Evolutionary conservation across 2,329 filamentous ascomycete species (phyloP).

Genomic region (Fusarium solani-melongenae): DNA sequence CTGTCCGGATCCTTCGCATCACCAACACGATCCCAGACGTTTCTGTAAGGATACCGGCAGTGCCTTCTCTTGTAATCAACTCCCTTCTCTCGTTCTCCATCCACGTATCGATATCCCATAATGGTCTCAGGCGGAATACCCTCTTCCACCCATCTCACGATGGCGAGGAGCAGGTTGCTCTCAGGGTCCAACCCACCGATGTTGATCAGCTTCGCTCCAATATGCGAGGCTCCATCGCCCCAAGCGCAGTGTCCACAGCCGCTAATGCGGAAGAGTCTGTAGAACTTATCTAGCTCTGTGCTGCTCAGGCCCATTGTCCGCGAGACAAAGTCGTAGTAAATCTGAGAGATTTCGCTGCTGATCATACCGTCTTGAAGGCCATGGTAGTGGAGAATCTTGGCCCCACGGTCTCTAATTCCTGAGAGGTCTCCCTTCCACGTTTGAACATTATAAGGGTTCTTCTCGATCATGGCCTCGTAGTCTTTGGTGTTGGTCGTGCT

Average conservation of each 20-base stretch:
- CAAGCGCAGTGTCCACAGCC: conserved; percentile 61
- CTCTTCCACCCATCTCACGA: conserved; percentile 62
- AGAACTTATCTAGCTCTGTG: conserved; percentile 58
- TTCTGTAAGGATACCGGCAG: conserved; percentile 27
- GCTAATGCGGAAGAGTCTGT: conserved; percentile 61
- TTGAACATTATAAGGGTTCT: conserved; percentile 26
- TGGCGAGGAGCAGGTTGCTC: conserved; percentile 58
- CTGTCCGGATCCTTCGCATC: conserved; percentile 15
- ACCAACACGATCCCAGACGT: conserved; percentile 6
- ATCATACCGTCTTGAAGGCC: conserved; percentile 46
- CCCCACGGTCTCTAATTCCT: conserved; percentile 51
- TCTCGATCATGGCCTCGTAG: conserved; percentile 50
- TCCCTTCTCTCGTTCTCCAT: conserved; percentile 6
- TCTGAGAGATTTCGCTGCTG: conserved; percentile 38
- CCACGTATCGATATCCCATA: conserved; percentile 46
- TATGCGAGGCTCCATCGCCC: conserved; percentile 56
- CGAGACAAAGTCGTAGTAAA: conserved; percentile 42
- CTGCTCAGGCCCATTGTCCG: conserved; percentile 41
- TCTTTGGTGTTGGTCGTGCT: conserved; percentile 48
- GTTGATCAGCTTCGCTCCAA: conserved; percentile 44
- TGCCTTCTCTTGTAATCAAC: conserved; percentile 29
- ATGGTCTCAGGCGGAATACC: conserved; percentile 55
- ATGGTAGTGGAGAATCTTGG: conserved; percentile 60
- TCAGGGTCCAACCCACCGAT: conserved; percentile 44
- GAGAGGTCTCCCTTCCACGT: conserved; percentile 54